Percentiles rank a stretch among this genome's conserved stretches.
Conservation (phyloP, 2,329 filamentous ascomycete genomes). For the Ilyonectria robusta region DNA sequence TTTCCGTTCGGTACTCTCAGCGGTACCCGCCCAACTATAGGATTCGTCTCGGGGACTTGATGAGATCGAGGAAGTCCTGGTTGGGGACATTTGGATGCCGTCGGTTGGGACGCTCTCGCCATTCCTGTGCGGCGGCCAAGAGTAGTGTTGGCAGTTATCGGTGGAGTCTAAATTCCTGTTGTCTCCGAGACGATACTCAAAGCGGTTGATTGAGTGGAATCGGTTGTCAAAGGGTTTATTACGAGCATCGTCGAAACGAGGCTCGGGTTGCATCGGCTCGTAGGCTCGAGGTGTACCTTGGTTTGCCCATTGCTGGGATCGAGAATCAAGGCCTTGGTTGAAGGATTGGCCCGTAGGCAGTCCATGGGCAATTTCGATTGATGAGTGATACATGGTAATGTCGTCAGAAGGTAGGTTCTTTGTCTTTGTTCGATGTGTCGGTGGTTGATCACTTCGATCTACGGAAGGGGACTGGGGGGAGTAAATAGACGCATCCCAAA, state of each 20-base stretch:
- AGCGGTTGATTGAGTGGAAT: background rate
- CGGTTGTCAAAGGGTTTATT: slow-evolving; percentile 7
- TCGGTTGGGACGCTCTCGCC: slow-evolving; percentile 2
- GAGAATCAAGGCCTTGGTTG: slow-evolving; percentile 7
- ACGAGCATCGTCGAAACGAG: slow-evolving; percentile 12
- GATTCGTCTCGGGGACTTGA: slow-evolving; percentile 41
- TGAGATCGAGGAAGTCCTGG: slow-evolving; percentile 38
- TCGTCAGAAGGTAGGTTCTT: background rate
- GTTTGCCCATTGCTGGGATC: slow-evolving; percentile 17
- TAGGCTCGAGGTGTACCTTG: slow-evolving; percentile 10
- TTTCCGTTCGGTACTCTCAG: slow-evolving; percentile 34
- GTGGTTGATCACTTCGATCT: slow-evolving; percentile 11
- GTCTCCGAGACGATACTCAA: slow-evolving; percentile 9
- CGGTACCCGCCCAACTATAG: slow-evolving; percentile 31
- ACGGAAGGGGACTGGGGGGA: slow-evolving; percentile 15
- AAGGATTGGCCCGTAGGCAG: slow-evolving; percentile 1
- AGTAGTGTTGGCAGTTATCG: slow-evolving; percentile 1
- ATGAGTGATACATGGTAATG: slow-evolving; percentile 26
- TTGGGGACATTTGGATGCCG: slow-evolving; percentile 29
- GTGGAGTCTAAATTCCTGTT: background rate
- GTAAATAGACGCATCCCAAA: slow-evolving; percentile 25
- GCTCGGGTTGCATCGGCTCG: slow-evolving; percentile 23
- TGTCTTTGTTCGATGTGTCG: slow-evolving; percentile 12
- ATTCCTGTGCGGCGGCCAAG: slow-evolving; percentile 9
- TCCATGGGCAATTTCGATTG: slow-evolving; percentile 20